Base-by-base conservation (phyloP, 306 rosid species). In the Amphicarpaea edgeworthii region DNA sequence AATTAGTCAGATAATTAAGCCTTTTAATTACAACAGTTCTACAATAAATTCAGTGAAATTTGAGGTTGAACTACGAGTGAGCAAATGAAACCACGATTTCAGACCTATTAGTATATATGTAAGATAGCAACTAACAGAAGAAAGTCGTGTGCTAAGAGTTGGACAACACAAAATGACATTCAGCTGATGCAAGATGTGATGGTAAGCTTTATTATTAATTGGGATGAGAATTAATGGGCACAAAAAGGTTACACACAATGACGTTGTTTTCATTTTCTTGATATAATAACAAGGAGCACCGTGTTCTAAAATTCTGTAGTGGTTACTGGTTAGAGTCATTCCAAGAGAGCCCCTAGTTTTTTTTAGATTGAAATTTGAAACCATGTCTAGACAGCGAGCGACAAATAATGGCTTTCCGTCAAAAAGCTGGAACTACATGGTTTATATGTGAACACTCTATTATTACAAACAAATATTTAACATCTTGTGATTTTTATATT, bases 241-340 rank as follows among this genome's bases (percentile, higher is more conserved):
- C 53, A 37, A 16, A 53, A 38, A 58, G 1, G 42, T 6, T 6
- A 12, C 46, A 6, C 65, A 54, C 9, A 23, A 7, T 28, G 65
- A 28, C 15, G 0, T 8, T 28, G 10, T 17, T 10, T 28, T 45
- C 7, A 42, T 58, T 28, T 58, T 73, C 45, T 16, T 26, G 1
- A 17, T 12, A 46, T 46, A 17, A 51, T 47, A 12, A 53, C 6
- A 62, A 30, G 4, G 40, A 12, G 38, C n/a, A 61, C 14, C 7
- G 32, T 7, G 41, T 49, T 76, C 14, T 46, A 10, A 53, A 40
- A 20, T 41, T 28, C 2, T 43, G 49, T 19, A 30, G 38, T 46
- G 14, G 70, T 49, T 74, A 23, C n/a, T n/a, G n/a, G n/a, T n/a
- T n/a, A 21, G 66, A 2, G 46, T 53, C 68, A 77, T 41, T 77